phyloP scores from a whole-genome alignment of 1,284 basidiomycete genomes.

The Cryptococcus depauperatus region DNA sequence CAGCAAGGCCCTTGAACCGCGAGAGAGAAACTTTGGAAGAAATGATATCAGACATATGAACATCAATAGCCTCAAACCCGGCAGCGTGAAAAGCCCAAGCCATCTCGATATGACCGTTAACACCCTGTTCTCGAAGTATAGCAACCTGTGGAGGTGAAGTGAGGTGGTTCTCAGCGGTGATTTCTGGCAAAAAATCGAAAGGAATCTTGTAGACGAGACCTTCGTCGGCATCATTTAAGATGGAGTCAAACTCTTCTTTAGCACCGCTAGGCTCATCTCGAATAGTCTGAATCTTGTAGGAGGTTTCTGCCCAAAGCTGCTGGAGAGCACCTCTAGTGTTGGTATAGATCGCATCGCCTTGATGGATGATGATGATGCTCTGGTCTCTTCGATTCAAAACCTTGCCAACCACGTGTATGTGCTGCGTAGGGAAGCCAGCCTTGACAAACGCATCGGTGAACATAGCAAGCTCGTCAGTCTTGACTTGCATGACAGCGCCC shows the following conservation, averaged over 20 bases:
- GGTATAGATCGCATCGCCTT: slow-evolving; percentile 55
- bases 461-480: slow-evolving; percentile 53
- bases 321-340: slow-evolving; percentile 68
- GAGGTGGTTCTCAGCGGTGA: slow-evolving; percentile 17
- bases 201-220: slow-evolving; percentile 73
- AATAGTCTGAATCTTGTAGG: slow-evolving; percentile 79
- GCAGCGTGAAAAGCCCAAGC: slow-evolving; percentile 91
- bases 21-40: slow-evolving; percentile 57
- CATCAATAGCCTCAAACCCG: slow-evolving; percentile 89
- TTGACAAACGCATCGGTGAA: slow-evolving; percentile 59
- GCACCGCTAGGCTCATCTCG: slow-evolving; percentile 78
- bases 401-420: slow-evolving; percentile 67
- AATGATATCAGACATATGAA: slow-evolving; percentile 97
- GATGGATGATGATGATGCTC: slow-evolving; percentile 55
- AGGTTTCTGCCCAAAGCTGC: slow-evolving; percentile 86
- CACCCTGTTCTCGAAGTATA: slow-evolving; percentile 94
- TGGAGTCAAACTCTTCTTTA: slow-evolving; percentile 73
- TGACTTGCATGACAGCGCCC: slow-evolving; percentile 84
- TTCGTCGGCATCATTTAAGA: slow-evolving; percentile 55
- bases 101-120: slow-evolving; percentile 98
- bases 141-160: slow-evolving; percentile 72
- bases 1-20: slow-evolving; percentile 78
- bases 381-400: slow-evolving; percentile 57
- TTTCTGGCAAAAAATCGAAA: slow-evolving; percentile 51
- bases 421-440: slow-evolving; percentile 62